Evolutionary conservation across 1,139 yeast species (phyloP).

Genomic region (Protomyces arabidopsidicola): DNA sequence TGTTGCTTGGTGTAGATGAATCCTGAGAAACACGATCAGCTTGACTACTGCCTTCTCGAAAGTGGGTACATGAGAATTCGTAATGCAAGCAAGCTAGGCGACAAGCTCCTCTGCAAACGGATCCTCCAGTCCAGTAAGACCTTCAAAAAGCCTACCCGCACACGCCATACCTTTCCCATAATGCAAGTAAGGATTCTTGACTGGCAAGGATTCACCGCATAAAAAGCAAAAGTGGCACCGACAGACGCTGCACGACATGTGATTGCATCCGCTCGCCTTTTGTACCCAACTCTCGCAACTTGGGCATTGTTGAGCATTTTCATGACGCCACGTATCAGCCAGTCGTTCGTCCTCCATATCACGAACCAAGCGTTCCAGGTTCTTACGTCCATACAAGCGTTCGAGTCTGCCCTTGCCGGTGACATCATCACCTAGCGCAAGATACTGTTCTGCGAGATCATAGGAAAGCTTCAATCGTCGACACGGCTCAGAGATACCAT

Average conservation of each 20-base stretch:
- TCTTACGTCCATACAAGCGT: constrained; percentile 20
- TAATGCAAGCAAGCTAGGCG: too few species aligned
- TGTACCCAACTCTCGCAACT: constrained; percentile 24
- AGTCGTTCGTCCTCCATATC: constrained; percentile 19
- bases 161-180: constrained; percentile 13
- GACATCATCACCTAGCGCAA: constrained; percentile 1
- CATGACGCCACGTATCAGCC: constrained; percentile 23
- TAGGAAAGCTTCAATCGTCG: constrained; percentile 5
- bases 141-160: constrained; percentile 27
- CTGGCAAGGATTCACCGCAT: constrained; percentile 20
- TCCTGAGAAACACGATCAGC: too few species aligned
- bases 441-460: constrained; percentile 10
- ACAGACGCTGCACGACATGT: constrained; percentile 22
- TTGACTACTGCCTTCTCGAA: too few species aligned
- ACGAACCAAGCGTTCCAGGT: constrained; percentile 11
- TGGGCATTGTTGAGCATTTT: constrained; percentile 27
- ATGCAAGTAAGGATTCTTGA: constrained; percentile 25
- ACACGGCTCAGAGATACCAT: constrained; percentile 25
- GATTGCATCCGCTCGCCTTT: constrained; percentile 26
- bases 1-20: too few species aligned
- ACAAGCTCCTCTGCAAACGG: neutral
- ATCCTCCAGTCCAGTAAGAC: constrained; percentile 24
- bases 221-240: constrained; percentile 25
- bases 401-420: constrained; percentile 14
- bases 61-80: too few species aligned